phyloP scores from a whole-genome alignment of 164 flowering plant genomes.

The Chloranthus sessilifolius region DNA sequence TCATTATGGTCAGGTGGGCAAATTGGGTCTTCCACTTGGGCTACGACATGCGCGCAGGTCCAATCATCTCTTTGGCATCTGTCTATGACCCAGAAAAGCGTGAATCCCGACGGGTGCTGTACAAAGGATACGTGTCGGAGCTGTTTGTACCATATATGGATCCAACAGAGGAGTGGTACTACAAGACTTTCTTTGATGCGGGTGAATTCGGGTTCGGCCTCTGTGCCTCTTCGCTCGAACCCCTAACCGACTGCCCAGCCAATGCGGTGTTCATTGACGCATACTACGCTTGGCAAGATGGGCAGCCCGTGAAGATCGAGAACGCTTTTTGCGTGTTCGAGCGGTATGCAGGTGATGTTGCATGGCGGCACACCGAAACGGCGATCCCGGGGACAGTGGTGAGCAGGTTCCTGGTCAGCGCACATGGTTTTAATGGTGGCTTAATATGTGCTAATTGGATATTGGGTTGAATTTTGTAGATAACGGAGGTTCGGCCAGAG shows the following conservation, averaged over 20 bases:
- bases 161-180: constrained; percentile 49
- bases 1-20: constrained; percentile 56
- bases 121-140: constrained; percentile 50
- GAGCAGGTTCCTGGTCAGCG: no score
- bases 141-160: constrained; percentile 67
- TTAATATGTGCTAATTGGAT: no score
- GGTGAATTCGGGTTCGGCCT: constrained; percentile 64
- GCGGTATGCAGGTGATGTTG: constrained; percentile 44
- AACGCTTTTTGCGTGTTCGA: constrained; percentile 57
- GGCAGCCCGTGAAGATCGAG: constrained; percentile 23
- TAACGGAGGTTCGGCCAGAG: constrained; percentile 40
- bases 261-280: constrained; percentile 52
- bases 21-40: constrained; percentile 54
- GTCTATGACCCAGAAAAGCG: constrained; percentile 35
- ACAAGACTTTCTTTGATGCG: constrained; percentile 39
- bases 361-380: constrained; percentile 64
- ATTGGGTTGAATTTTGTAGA: constrained; percentile 35
- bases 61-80: constrained; percentile 49
- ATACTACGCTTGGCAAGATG: constrained; percentile 28
- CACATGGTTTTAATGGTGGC: no score
- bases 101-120: constrained; percentile 32
- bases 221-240: constrained; percentile 40
- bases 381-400: constrained; percentile 37
- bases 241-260: constrained; percentile 41
- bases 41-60: constrained; percentile 48